Evolutionary conservation across 2,329 filamentous ascomycete species (phyloP).

Genomic region (Fusarium vanettenii): DNA sequence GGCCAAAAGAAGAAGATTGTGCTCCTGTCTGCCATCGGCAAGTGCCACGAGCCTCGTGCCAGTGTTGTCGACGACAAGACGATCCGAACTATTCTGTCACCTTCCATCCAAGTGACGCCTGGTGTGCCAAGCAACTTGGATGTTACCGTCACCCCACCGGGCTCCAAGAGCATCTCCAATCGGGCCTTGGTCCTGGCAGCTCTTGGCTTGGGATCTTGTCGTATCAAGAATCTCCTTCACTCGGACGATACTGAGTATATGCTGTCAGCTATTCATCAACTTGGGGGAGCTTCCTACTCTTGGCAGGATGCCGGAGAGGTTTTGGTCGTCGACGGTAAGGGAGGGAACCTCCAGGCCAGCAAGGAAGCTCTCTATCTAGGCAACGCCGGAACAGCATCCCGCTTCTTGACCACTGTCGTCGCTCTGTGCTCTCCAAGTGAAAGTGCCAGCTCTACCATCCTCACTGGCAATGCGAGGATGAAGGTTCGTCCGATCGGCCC

Average conservation of each 20-base stretch:
- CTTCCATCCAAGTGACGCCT: slow-evolving; percentile 79
- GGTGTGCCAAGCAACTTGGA: slow-evolving; percentile 74
- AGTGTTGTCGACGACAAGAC: slow-evolving; percentile 88
- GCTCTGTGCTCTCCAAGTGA: slow-evolving; percentile 79
- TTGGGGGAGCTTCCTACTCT: slow-evolving; percentile 87
- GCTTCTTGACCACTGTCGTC: slow-evolving; percentile 93
- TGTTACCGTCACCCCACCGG: slow-evolving; percentile 86
- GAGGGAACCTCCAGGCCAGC: slow-evolving; percentile 84
- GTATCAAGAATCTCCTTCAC: slow-evolving; percentile 91
- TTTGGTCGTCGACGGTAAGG: slow-evolving; percentile 88
- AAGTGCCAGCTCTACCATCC: slow-evolving; percentile 73
- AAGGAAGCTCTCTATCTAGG: slow-evolving; percentile 87
- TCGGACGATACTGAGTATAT: slow-evolving; percentile 98
- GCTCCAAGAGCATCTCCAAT: slow-evolving; percentile 98
- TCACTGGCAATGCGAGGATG: slow-evolving; percentile 97
- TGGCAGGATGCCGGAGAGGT: slow-evolving; percentile 97
- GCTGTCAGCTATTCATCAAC: slow-evolving; percentile 87
- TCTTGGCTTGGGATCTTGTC: slow-evolving; percentile 85
- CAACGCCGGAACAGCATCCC: slow-evolving; percentile 94
- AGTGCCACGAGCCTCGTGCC: slow-evolving; percentile 87
- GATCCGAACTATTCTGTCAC: slow-evolving; percentile 85
- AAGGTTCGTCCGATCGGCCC: slow-evolving; percentile 94
- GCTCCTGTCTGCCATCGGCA: slow-evolving; percentile 88
- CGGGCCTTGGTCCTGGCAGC: slow-evolving; percentile 93
- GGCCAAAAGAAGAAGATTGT: slow-evolving; percentile 96